Percentiles rank a stretch among this genome's conserved stretches.
These are phyloP conservation scores for Colletotrichum lupini DNA, from an alignment of 2,329 filamentous ascomycete species.

Conservation along the genomic window DNA sequence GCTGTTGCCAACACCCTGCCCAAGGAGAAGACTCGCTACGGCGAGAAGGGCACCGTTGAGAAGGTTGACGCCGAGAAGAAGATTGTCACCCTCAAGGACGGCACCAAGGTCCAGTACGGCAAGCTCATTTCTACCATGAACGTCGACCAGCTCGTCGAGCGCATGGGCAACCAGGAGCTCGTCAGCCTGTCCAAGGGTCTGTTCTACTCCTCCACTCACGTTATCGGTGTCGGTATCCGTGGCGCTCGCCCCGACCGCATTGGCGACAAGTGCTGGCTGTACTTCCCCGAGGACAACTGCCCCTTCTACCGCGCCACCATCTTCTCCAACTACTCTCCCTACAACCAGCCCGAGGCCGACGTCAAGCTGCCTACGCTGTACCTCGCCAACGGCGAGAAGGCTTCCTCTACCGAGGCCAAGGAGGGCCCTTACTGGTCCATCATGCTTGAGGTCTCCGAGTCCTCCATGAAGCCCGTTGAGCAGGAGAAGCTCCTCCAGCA, in stretches of 20 bases:
- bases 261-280: conserved; percentile 99
- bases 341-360: conserved; percentile 90
- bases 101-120: conserved; percentile 89
- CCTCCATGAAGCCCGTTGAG: conserved; percentile 93
- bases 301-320: conserved; percentile 99
- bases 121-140: conserved; percentile 97
- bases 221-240: conserved; percentile 94
- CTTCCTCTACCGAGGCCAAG: conserved; percentile 77
- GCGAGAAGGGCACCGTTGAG: conserved; percentile 83
- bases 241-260: conserved; percentile 93
- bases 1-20: conserved; percentile 94
- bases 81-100: conserved; percentile 83
- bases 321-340: conserved; percentile 99
- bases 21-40: conserved; percentile 90
- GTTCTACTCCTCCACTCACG: conserved; percentile 97
- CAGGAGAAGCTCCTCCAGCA: conserved; percentile 86
- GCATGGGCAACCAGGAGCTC: conserved; percentile 89
- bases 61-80: conserved; percentile 90
- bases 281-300: conserved; percentile 99
- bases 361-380: conserved; percentile 89
- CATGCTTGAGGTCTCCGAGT: conserved; percentile 99
- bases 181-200: conserved; percentile 86
- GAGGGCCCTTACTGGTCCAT: conserved; percentile 99
- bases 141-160: conserved; percentile 87
- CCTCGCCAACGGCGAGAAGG: conserved; percentile 86